Conservation (phyloP, 441 rosid genomes). For the Hura crepitans region DNA sequence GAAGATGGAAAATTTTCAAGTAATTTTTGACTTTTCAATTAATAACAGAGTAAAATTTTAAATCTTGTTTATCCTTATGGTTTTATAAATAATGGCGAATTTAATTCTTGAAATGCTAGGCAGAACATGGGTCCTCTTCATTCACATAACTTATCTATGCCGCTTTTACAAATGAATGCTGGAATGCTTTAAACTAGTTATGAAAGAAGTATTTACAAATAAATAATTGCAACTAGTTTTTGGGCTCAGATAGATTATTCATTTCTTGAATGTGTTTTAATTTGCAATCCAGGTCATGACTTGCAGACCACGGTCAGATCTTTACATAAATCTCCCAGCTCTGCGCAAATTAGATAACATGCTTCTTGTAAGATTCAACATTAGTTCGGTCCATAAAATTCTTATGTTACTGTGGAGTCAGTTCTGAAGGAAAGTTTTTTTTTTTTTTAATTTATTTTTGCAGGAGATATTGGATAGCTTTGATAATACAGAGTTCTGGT, state of each 20-base stretch:
- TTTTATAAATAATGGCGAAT: not conserved
- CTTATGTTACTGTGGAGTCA: not conserved
- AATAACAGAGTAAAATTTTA: not conserved
- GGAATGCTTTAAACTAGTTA: not conserved
- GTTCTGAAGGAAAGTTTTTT: slow-evolving; percentile 18
- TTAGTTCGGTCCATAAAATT: slow-evolving; percentile 14
- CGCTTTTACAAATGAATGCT: not conserved
- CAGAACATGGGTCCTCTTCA: not conserved
- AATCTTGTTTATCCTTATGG: not conserved
- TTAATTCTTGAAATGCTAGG: not conserved
- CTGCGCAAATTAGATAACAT: slow-evolving; percentile 87
- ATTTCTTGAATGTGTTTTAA: slow-evolving; percentile 9
- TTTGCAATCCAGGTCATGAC: slow-evolving; percentile 74
- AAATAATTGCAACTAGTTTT: too few species aligned
- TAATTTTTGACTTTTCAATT: not conserved
- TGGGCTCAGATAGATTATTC: not conserved
- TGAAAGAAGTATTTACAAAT: too few species aligned
- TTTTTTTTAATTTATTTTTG: too few species aligned
- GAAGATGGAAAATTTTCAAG: not conserved
- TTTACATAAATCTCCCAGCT: slow-evolving; percentile 81
- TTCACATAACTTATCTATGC: not conserved
- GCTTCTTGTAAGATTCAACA: slow-evolving; percentile 69
- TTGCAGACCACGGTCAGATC: slow-evolving; percentile 87
- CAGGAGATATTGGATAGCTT: slow-evolving; percentile 93
- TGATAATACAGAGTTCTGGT: slow-evolving; percentile 80